These are phyloP conservation scores for Ephemerocybe angulata DNA, from an alignment of 768 basidiomycete genomes.

Conservation along the genomic window DNA sequence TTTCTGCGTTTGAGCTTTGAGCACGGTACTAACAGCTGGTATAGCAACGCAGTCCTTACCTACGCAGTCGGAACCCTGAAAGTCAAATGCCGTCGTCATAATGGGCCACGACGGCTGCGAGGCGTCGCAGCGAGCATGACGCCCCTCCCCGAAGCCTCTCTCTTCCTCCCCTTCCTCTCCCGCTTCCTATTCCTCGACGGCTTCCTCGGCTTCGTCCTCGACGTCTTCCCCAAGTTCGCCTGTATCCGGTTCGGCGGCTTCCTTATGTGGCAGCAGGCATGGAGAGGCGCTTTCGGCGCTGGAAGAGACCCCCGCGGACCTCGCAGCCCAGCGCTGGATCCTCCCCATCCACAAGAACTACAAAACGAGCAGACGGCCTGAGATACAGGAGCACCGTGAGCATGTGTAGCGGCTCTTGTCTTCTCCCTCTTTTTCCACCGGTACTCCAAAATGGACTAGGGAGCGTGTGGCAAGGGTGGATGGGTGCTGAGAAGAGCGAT, in stretches of 20 bases:
- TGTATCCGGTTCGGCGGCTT: too few species aligned
- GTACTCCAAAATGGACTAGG: too few species aligned
- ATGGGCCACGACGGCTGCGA: slow-evolving; percentile 30
- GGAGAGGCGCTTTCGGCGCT: too few species aligned
- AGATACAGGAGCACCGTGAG: slow-evolving; percentile 33
- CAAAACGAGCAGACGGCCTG: slow-evolving; percentile 30
- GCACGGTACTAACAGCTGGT: not conserved
- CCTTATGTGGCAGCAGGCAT: too few species aligned
- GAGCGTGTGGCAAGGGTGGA: too few species aligned
- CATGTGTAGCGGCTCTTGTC: slow-evolving; percentile 8
- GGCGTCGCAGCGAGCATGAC: slow-evolving; percentile 28
- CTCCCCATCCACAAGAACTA: slow-evolving; percentile 37
- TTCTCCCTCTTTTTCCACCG: too few species aligned
- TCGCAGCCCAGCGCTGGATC: slow-evolving; percentile 40
- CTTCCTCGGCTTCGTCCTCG: too few species aligned
- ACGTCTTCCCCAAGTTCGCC: too few species aligned
- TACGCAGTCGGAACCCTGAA: slow-evolving; percentile 26
- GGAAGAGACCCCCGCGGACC: slow-evolving; percentile 17
- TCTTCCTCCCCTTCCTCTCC: not conserved
- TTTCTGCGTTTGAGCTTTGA: too few species aligned
- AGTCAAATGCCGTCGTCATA: slow-evolving; percentile 28
- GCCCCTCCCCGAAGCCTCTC: slow-evolving; percentile 7
- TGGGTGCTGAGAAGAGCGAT: too few species aligned
- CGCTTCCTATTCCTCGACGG: not conserved
- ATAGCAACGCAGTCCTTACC: slow-evolving; percentile 28